Conservation (phyloP, 2,329 filamentous ascomycete species). For the Sporothrix phasma region DNA sequence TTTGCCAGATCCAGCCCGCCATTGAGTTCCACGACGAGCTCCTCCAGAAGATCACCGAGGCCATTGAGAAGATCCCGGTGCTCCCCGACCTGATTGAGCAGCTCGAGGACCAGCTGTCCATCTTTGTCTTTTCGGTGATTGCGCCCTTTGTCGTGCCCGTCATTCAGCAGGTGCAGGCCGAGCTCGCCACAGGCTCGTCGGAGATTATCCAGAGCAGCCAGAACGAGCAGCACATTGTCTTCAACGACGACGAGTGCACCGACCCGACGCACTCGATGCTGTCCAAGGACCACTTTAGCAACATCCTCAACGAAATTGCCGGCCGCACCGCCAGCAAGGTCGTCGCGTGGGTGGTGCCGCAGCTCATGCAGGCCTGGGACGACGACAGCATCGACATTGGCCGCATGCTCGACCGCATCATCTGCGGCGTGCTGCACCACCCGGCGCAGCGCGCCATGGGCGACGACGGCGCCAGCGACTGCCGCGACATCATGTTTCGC, state of each 20-base stretch:
- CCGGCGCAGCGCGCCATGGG: slow-evolving; percentile 66
- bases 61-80: slow-evolving; percentile 77
- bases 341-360: slow-evolving; percentile 77
- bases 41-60: slow-evolving; percentile 65
- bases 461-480: slow-evolving; percentile 59
- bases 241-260: slow-evolving; percentile 62
- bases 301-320: slow-evolving; percentile 78
- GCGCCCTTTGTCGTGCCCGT: slow-evolving; percentile 82
- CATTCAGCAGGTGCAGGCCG: slow-evolving; percentile 75
- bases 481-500: slow-evolving; percentile 67
- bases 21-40: slow-evolving; percentile 87
- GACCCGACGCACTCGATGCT: slow-evolving; percentile 94
- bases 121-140: slow-evolving; percentile 86
- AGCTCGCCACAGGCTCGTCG: slow-evolving; percentile 74
- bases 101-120: slow-evolving; percentile 73
- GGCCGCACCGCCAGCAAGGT: slow-evolving; percentile 72
- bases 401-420: slow-evolving; percentile 63
- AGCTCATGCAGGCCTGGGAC: slow-evolving; percentile 82
- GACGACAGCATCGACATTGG: slow-evolving; percentile 61
- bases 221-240: slow-evolving; percentile 78
- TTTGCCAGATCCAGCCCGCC: slow-evolving; percentile 77
- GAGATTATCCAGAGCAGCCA: slow-evolving; percentile 81
- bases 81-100: slow-evolving; percentile 79
- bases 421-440: slow-evolving; percentile 77
- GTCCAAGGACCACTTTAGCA: slow-evolving; percentile 90